Conservation (phyloP, 1,284 basidiomycete species). For the Porphyrellus sp. region DNA sequence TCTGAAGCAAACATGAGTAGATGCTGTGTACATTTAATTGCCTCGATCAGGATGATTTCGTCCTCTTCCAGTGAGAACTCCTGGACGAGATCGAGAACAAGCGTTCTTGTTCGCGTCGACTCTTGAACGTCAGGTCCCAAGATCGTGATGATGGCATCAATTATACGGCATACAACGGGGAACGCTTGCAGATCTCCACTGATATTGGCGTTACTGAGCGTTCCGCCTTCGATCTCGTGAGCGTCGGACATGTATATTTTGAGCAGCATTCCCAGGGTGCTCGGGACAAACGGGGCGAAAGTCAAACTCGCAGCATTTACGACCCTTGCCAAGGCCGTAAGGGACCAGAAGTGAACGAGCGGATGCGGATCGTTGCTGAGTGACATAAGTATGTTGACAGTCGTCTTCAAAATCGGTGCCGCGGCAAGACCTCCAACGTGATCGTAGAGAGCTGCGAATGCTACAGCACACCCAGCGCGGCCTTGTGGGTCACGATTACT, state of each 20-base stretch:
- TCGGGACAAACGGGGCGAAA: constrained; percentile 86
- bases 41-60: constrained; percentile 87
- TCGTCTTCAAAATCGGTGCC: constrained; percentile 92
- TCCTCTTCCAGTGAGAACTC: constrained; percentile 86
- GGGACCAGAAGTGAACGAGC: constrained; percentile 90
- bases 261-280: constrained; percentile 88
- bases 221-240: constrained; percentile 93
- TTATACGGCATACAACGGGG: constrained; percentile 86
- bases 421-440: constrained; percentile 93
- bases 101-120: constrained; percentile 71
- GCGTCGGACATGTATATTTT: constrained; percentile 89
- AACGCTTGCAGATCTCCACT: constrained; percentile 91
- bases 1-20: constrained; percentile 93
- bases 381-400: constrained; percentile 94
- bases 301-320: constrained; percentile 91
- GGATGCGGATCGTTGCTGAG: constrained; percentile 96
- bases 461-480: constrained; percentile 90
- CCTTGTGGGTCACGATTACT: constrained; percentile 92
- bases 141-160: constrained; percentile 91
- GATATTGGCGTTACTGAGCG: constrained; percentile 78
- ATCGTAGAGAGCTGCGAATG: constrained; percentile 92
- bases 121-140: constrained; percentile 96
- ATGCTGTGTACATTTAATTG: constrained; percentile 94
- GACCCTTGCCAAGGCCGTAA: constrained; percentile 83
- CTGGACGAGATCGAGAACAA: constrained; percentile 83